Base-by-base conservation (phyloP, 2,329 filamentous ascomycete genomes). In the Gnomoniopsis sp. region DNA sequence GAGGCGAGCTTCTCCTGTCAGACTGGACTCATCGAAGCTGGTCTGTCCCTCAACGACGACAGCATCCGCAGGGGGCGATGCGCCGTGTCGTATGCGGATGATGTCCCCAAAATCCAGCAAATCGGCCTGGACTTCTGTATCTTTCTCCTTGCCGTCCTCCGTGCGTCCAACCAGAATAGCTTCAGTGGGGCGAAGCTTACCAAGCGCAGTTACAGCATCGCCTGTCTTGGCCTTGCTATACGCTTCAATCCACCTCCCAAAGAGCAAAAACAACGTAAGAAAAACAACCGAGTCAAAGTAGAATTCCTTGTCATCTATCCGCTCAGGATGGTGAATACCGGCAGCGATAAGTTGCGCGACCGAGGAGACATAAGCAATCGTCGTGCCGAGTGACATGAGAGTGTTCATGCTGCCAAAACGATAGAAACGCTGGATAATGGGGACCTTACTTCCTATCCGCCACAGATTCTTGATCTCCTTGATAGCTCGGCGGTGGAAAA, bases 321-420 rank as follows among this genome's bases (percentile, higher is more conserved):
- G 66, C 2, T 67, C 63, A 3, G 69, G 68, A 12, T 75, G 67
- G 19, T 72, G 68, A 3, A 77, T 78, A 4, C 79, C 82, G 3
- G 87, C 75, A 7, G 86, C 83, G 53, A 91, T 87, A 69, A 97
- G 81, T 63, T 96, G 87, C 17, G 86, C 88, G 23, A 96, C 76
- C 0, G 91, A 96, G 0, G 91, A 88, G 62, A 96, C 77, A 70
- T 96, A 96, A 1, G 93, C 93, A 61, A 97, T 91, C 2, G 86
- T 88, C 0, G 93, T 96, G 6, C 92, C 93, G 2, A 96, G 80
- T 8, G 89, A 95, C 74, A 97, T 93, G 60, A 97, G 82, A 77
- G 96, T 88, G 69, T 96, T 96, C 93, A 97, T 97, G 76, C 92
- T 96, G 10, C 93, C 93, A 68, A 97, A 97, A n/a, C 89, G 87